Base-by-base conservation (phyloP, 768 basidiomycete species). In the Clathrus columnatus region DNA sequence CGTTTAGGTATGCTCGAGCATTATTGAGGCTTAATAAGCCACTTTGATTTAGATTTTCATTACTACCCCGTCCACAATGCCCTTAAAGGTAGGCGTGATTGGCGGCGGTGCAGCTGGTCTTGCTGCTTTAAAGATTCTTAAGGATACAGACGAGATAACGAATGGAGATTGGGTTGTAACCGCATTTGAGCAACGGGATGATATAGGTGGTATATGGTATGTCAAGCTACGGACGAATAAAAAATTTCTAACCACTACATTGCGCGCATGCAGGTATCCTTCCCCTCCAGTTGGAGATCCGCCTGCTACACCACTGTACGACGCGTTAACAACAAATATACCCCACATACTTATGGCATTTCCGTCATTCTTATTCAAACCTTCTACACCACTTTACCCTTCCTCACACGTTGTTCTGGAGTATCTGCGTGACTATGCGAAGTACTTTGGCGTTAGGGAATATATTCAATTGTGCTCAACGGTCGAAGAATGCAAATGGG, bases 291-390 rank as follows among this genome's bases (percentile, higher is more conserved):
- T 67, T 10, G 72, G 70, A 18, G 67, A 79, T 29, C 79, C 79
- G 6, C 85, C 86, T 1, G 62, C 76, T 28, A 84, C 86, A 0
- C 81, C 90, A 1, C 63, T 89, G 7, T 92, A 92, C 62, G 84
- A 91, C 62, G 84, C 84, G 0, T 71, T 92, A 11, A 85, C 84
- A n/a, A 84, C 89, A 0, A 91, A 91, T 61, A 64, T 92, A 4
- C 86, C 90, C 0, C 85, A 91, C 60, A 84, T 84, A 1, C 57
- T 83, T 48, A 91, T 92, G 90, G 77, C 78, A 2, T 91, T 74
- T 61, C 70, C 75, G 1, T 76, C 75, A 46, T 82, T 79, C 62
- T 62, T 74, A 0, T 91, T 90, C 62, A 86, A 86, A 0, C 82
- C 85, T 0, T 80, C 77, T 2, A 90, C 88, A 0, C 75, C 82